Percentiles rank a stretch among this genome's conserved stretches.
These are phyloP conservation scores for Phyllosticta citrichinensis DNA, from an alignment of 2,329 filamentous ascomycete species.

Conservation along the genomic window DNA sequence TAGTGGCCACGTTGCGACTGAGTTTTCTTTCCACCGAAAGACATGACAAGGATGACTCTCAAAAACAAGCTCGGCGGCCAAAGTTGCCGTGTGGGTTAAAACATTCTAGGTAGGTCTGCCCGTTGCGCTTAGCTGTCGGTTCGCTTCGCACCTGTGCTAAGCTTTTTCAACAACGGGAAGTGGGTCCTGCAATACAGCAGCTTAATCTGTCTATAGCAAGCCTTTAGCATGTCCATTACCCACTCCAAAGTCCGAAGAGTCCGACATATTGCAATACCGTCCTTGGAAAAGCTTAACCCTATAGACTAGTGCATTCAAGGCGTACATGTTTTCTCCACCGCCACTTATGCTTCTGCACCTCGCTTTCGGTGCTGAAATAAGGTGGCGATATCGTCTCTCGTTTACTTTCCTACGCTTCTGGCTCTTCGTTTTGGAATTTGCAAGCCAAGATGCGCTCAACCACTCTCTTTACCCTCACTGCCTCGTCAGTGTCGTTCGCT, in stretches of 20 bases:
- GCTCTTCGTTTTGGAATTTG: background rate
- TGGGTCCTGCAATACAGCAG: background rate
- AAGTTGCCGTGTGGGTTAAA: background rate
- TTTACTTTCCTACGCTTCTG: background rate
- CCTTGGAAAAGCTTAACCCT: background rate
- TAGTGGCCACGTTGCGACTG: background rate
- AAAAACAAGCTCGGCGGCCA: background rate
- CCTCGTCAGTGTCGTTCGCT: background rate
- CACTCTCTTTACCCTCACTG: background rate
- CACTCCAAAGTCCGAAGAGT: background rate
- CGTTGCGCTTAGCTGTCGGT: background rate
- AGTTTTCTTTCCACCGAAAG: background rate
- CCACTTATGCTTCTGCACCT: background rate
- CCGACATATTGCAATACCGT: background rate
- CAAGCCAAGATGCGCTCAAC: background rate
- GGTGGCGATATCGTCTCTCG: background rate
- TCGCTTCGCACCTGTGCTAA: background rate
- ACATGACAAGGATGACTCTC: background rate
- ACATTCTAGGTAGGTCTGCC: background rate
- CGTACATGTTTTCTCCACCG: background rate
- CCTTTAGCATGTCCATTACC: background rate
- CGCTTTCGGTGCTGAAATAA: background rate
- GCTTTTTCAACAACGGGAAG: background rate
- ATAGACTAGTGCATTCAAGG: no score
- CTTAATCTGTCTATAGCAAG: background rate